A percentile compares a stretch with the other conserved stretches of the same genome.
Conservation (phyloP, 495 filamentous ascomycete genomes). For the Parathielavia appendiculata region DNA sequence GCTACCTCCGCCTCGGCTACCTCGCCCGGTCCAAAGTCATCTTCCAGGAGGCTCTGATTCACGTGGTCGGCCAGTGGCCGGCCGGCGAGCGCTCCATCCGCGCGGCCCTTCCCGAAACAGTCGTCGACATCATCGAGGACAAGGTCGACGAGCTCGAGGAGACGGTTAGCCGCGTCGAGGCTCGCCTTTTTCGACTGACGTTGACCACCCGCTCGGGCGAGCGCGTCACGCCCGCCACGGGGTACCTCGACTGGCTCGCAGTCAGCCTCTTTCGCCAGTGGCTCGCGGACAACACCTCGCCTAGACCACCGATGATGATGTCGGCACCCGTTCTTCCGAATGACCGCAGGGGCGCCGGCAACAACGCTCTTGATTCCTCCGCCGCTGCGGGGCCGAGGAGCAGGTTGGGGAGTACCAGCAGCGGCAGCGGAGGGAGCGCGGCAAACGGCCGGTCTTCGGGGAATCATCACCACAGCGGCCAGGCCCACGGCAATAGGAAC, state of each 20-base stretch:
- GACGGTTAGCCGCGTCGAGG: slow-evolving; percentile 61
- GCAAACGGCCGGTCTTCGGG: slow-evolving; percentile 16
- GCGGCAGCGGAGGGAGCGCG: slow-evolving; percentile 40
- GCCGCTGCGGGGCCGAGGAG: slow-evolving; percentile 15
- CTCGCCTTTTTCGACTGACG: slow-evolving; percentile 70
- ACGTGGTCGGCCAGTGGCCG: slow-evolving; percentile 91
- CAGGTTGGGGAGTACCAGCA: slow-evolving; percentile 2
- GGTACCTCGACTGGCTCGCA: slow-evolving; percentile 82
- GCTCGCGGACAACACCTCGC: slow-evolving; percentile 81
- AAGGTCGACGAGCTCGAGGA: slow-evolving; percentile 82
- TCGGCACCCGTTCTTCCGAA: slow-evolving; percentile 20
- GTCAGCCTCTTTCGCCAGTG: slow-evolving; percentile 82
- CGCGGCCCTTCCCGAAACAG: slow-evolving; percentile 60
- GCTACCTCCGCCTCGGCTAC: slow-evolving; percentile 84
- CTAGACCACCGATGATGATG: slow-evolving; percentile 47
- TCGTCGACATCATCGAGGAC: slow-evolving; percentile 84
- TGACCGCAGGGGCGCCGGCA: neutral
- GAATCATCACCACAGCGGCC: slow-evolving; percentile 24
- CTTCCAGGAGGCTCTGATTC: slow-evolving; percentile 82
- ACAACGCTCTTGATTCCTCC: slow-evolving; percentile 28
- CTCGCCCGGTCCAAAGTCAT: slow-evolving; percentile 78
- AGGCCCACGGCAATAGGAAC: slow-evolving; percentile 20
- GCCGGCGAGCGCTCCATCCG: slow-evolving; percentile 69
- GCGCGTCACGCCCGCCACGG: slow-evolving; percentile 67
- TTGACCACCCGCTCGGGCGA: slow-evolving; percentile 77